These are phyloP conservation scores for Erodium trifolium DNA, from an alignment of 441 rosid species.

Conservation along the genomic window DNA sequence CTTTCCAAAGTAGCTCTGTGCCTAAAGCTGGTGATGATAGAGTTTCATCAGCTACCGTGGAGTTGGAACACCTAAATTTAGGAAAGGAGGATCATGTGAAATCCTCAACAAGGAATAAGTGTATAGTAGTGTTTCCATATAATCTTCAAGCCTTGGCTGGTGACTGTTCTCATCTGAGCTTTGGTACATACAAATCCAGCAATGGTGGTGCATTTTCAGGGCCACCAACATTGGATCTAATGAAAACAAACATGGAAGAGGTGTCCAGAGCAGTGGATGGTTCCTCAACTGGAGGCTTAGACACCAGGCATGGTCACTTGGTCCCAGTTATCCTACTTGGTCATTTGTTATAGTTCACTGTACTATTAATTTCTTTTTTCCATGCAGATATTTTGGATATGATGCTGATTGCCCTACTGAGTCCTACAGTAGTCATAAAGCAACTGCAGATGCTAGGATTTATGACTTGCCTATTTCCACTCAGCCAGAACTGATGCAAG, in stretches of 20 bases:
- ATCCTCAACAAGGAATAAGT: conserved; percentile 19
- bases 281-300: conserved; percentile 18
- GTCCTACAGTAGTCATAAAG: conserved; percentile 18
- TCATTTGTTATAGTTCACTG: conserved; percentile 9
- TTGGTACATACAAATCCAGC: conserved; percentile 43
- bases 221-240: conserved; percentile 20
- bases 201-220: conserved; percentile 13
- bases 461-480: conserved; percentile 16
- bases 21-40: conserved; percentile 19
- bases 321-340: conserved; percentile 10
- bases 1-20: conserved; percentile 21
- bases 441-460: conserved; percentile 21
- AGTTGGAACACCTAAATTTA: conserved; percentile 29
- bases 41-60: conserved; percentile 25
- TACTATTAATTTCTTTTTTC: conserved; percentile 13
- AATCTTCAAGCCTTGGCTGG: conserved; percentile 36
- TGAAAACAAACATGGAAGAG: conserved; percentile 18
- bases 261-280: conserved; percentile 18
- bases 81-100: conserved; percentile 22
- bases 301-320: conserved; percentile 25
- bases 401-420: conserved; percentile 21
- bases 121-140: conserved; percentile 37
- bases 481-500: conserved; percentile 18
- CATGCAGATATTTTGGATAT: conserved; percentile 27
- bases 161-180: conserved; percentile 45